These are phyloP conservation scores for Globisporangium viniferum DNA, from an alignment of 352 stramenopile species.

Conservation along the genomic window DNA sequence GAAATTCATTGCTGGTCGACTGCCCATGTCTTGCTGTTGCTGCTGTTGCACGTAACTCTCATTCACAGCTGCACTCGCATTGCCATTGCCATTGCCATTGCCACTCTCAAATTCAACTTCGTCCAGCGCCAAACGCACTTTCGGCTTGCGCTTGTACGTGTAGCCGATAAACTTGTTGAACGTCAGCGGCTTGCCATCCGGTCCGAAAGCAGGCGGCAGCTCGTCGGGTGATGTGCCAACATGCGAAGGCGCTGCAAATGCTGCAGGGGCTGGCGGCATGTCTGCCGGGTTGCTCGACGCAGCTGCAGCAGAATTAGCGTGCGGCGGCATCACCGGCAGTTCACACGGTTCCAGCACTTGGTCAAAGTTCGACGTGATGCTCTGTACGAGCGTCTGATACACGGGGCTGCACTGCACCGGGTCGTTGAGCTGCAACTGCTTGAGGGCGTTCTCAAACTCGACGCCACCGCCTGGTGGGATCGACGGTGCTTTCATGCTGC, in stretches of 20 bases:
- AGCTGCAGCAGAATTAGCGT: not conserved
- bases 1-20: not conserved
- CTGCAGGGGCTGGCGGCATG: slow-evolving; percentile 11
- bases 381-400: slow-evolving; percentile 84
- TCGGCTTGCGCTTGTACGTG: slow-evolving; percentile 88
- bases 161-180: slow-evolving; percentile 93
- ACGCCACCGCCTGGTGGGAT: slow-evolving; percentile 69
- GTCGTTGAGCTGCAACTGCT: slow-evolving; percentile 77
- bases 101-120: slow-evolving; percentile 61
- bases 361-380: slow-evolving; percentile 94
- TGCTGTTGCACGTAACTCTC: not conserved
- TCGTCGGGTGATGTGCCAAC: slow-evolving; percentile 18
- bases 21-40: not conserved
- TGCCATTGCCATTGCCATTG: not conserved
- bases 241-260: slow-evolving; percentile 11
- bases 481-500: slow-evolving; percentile 74
- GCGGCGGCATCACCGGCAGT: slow-evolving; percentile 24
- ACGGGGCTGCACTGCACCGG: slow-evolving; percentile 29
- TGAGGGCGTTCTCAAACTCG: slow-evolving; percentile 88
- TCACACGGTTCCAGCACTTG: slow-evolving; percentile 88
- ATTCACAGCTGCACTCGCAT: not conserved
- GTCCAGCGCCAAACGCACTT: slow-evolving; percentile 75
- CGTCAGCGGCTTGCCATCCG: slow-evolving; percentile 77
- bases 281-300: not conserved
- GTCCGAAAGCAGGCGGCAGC: slow-evolving; percentile 41